phyloP scores from a whole-genome alignment of 805 yeast species.

The Naumovozyma dairenensis region DNA sequence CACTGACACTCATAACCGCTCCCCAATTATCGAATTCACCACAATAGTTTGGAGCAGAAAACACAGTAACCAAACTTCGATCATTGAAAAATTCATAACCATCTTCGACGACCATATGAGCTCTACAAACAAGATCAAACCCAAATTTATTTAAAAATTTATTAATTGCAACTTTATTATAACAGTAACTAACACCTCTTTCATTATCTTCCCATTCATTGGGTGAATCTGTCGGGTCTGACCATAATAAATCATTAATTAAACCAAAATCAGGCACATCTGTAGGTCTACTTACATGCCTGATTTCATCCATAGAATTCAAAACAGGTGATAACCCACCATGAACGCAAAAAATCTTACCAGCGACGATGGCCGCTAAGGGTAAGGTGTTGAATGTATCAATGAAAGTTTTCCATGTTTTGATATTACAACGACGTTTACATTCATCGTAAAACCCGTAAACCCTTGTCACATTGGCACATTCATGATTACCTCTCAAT shows the following conservation, averaged over 20 bases:
- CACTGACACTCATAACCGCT: conserved; percentile 94
- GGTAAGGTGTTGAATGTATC: conserved; percentile 95
- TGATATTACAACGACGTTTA: conserved; percentile 83
- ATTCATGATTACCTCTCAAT: conserved; percentile 92
- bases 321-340: conserved; percentile 76
- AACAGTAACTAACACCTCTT: conserved; percentile 73
- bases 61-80: conserved; percentile 65
- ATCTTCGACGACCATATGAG: conserved; percentile 86
- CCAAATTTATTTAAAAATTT: conserved; percentile 55
- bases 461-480: conserved; percentile 92
- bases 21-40: conserved; percentile 75
- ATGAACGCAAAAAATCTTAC: conserved; percentile 84
- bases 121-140: conserved; percentile 70
- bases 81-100: conserved; percentile 77
- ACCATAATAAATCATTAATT: conserved; percentile 72
- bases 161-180: conserved; percentile 65
- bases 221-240: conserved; percentile 58
- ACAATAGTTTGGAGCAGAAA: conserved; percentile 67
- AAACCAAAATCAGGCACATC: conserved; percentile 77
- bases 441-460: conserved; percentile 98
- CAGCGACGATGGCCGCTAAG: conserved; percentile 90
- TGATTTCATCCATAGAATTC: conserved; percentile 54
- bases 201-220: conserved; percentile 73
- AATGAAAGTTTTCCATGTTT: conserved; percentile 87
- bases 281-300: conserved; percentile 66